Evolutionary conservation across 176 grass and related monocot genomes (phyloP).

Genomic region (Oropetium thomaeum): DNA sequence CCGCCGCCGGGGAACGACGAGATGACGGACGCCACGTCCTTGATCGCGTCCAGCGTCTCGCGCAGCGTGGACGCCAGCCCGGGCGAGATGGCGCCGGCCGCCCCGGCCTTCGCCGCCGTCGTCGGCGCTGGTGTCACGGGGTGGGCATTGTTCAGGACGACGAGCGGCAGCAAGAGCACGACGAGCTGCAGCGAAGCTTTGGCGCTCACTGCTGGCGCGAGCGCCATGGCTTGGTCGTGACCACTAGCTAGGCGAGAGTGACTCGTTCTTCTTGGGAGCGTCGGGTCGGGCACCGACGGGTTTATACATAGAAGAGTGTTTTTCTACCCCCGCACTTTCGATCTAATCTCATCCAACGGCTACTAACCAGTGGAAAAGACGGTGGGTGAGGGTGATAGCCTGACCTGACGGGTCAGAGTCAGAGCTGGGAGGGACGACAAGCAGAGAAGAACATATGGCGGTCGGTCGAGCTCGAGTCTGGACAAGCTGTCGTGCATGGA

Average conservation of each 20-base stretch:
- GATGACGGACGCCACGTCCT: constrained; percentile 39
- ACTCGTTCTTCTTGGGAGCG: background rate
- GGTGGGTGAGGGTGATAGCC: no score
- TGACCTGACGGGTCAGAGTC: background rate
- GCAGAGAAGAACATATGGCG: background rate
- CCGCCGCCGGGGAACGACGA: constrained; percentile 44
- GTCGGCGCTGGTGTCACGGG: background rate
- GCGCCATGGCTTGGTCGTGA: background rate
- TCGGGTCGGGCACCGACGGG: background rate
- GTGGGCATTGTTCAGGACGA: constrained; percentile 27
- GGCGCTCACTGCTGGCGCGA: background rate
- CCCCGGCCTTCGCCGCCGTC: background rate
- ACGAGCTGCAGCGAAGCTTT: background rate
- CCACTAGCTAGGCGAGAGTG: background rate
- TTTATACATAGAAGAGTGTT: background rate
- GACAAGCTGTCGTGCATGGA: background rate
- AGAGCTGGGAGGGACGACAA: no score
- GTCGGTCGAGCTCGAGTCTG: background rate
- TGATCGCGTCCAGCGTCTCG: constrained; percentile 52
- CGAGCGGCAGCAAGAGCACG: background rate
- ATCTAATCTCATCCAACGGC: background rate
- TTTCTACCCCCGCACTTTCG: background rate
- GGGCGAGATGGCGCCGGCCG: background rate
- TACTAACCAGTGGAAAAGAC: background rate
- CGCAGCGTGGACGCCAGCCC: constrained; percentile 45